Percentiles rank a stretch among this genome's conserved stretches.
Evolutionary conservation across 2,329 filamentous ascomycete genomes (phyloP).

Genomic region (Trichoderma lentiforme): DNA sequence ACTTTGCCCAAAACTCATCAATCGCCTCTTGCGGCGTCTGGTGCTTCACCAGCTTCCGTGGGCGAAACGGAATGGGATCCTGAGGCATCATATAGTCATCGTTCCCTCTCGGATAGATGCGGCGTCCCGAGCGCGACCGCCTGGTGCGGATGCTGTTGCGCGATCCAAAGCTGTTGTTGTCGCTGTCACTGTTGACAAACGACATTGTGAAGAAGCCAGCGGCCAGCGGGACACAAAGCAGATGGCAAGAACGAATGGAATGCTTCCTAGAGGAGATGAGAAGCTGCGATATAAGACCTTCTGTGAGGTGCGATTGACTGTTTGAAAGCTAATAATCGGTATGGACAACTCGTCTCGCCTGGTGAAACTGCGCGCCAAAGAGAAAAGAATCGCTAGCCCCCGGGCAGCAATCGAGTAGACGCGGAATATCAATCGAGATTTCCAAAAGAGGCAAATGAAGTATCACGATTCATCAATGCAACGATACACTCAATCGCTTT

Average conservation of each 20-base stretch:
- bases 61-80: neutral
- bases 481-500: neutral
- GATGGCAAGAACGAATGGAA: neutral
- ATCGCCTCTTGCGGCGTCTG: conserved; percentile 65
- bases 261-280: neutral
- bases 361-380: neutral
- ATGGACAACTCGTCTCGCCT: neutral
- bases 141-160: neutral
- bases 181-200: conserved; percentile 7
- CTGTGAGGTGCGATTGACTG: neutral
- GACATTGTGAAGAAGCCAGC: neutral
- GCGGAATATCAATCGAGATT: neutral
- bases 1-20: conserved; percentile 70
- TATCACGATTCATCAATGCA: neutral
- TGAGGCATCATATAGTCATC: neutral
- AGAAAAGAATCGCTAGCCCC: neutral
- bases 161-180: conserved; percentile 5
- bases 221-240: neutral
- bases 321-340: neutral
- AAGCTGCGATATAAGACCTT: neutral
- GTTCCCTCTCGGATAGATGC: neutral
- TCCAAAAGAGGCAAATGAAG: neutral
- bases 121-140: neutral
- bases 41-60: conserved; percentile 36
- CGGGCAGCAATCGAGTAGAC: neutral